Evolutionary conservation across 805 yeast genomes (phyloP).

Genomic region (Zygoascus biomembranicola): DNA sequence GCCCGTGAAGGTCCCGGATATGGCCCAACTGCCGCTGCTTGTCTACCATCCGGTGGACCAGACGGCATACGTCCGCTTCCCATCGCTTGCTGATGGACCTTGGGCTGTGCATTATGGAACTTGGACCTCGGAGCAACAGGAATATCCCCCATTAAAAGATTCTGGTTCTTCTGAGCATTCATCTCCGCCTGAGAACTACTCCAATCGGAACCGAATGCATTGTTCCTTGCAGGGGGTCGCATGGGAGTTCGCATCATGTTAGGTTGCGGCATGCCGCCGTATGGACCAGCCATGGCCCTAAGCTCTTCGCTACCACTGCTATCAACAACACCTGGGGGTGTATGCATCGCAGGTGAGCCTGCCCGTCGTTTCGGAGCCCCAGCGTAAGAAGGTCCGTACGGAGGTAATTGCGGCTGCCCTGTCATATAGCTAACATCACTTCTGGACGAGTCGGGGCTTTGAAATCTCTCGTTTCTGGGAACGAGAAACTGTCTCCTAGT

Average conservation of each 20-base stretch:
- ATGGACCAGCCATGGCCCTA: background rate
- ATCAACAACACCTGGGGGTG: background rate
- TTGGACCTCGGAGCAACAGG: background rate
- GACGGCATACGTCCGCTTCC: too few relatives aligned
- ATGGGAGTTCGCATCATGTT: background rate
- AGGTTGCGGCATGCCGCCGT: background rate
- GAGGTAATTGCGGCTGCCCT: background rate
- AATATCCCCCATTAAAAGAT: background rate
- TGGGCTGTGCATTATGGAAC: background rate
- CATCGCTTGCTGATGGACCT: too few relatives aligned
- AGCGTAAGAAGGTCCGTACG: background rate
- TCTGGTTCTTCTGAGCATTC: background rate
- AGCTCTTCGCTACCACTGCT: constrained; percentile 1
- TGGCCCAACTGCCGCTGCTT: background rate
- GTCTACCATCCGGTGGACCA: background rate
- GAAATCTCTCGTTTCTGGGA: background rate
- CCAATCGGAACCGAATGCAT: background rate
- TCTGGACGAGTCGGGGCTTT: background rate
- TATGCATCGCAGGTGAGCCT: background rate
- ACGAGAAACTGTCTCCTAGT: background rate
- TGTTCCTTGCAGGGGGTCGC: background rate
- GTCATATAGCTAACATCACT: background rate
- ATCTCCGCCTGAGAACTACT: background rate
- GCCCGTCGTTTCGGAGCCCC: background rate
- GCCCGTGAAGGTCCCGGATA: background rate